These are phyloP conservation scores for Dactylorhiza incarnata DNA, from an alignment of 106 monocot genomes.

Conservation along the genomic window DNA sequence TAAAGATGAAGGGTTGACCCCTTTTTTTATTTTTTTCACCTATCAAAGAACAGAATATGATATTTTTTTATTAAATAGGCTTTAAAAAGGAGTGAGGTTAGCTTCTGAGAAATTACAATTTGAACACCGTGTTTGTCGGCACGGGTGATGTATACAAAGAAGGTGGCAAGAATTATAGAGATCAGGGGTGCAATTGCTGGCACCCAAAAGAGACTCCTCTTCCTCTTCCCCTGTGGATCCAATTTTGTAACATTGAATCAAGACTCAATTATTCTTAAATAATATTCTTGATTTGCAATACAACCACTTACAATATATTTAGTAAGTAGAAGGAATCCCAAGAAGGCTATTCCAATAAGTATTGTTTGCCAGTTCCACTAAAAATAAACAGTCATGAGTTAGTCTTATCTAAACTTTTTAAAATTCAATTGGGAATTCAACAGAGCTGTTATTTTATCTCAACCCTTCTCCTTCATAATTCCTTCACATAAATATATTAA, in stretches of 20 bases:
- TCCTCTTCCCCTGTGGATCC: conserved; percentile 54
- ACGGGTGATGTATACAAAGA: conserved; percentile 55
- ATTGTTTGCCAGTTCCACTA: conserved; percentile 89
- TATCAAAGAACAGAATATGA: conserved; percentile 2
- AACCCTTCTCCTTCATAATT: neutral
- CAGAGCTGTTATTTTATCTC: no score
- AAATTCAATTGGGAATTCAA: no score
- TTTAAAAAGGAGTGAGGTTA: neutral
- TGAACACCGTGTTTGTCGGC: conserved; percentile 63
- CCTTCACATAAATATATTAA: neutral
- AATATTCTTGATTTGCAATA: neutral
- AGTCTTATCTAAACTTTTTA: no score
- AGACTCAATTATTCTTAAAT: neutral
- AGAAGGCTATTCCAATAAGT: conserved; percentile 41
- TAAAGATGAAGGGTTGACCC: conserved; percentile 74
- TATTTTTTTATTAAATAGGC: neutral
- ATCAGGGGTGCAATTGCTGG: conserved; percentile 64
- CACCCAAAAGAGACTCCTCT: conserved; percentile 73
- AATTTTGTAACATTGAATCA: neutral
- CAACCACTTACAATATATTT: conserved; percentile 53
- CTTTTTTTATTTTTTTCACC: conserved; percentile 56
- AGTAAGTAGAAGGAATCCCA: conserved; percentile 48
- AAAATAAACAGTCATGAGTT: neutral
- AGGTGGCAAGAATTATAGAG: conserved; percentile 63
- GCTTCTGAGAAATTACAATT: conserved; percentile 42